Evolutionary conservation across 2,329 filamentous ascomycete genomes (phyloP).

Genomic region (Hypoxylon sp.): DNA sequence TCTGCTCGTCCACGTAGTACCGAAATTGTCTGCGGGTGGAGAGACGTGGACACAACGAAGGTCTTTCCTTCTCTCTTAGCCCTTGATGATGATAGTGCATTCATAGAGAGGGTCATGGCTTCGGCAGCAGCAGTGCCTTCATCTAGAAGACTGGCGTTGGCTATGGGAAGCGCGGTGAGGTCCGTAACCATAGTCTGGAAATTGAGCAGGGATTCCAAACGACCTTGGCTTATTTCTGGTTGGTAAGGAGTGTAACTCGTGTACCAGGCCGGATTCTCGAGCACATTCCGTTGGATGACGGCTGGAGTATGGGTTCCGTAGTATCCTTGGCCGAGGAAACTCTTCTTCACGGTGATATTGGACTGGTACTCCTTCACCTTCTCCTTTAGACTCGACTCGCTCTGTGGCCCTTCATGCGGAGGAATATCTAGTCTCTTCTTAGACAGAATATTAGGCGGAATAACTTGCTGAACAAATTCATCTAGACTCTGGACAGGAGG

Average conservation of each 20-base stretch:
- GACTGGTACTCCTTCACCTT: constrained; percentile 62
- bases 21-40: constrained; percentile 87
- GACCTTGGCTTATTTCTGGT: constrained; percentile 95
- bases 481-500: constrained; percentile 82
- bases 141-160: constrained; percentile 92
- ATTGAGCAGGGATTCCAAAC: constrained; percentile 92
- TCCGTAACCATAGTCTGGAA: constrained; percentile 95
- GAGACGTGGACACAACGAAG: constrained; percentile 84
- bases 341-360: constrained; percentile 54
- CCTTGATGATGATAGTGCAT: constrained; percentile 77
- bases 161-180: constrained; percentile 86
- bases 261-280: constrained; percentile 97
- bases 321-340: constrained; percentile 90
- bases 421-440: constrained; percentile 72
- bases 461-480: constrained; percentile 86
- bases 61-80: constrained; percentile 83
- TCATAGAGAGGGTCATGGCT: constrained; percentile 94
- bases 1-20: constrained; percentile 88
- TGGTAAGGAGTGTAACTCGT: constrained; percentile 98
- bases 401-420: constrained; percentile 62
- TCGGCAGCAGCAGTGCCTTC: constrained; percentile 94
- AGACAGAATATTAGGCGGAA: constrained; percentile 84
- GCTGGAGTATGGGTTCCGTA: constrained; percentile 87
- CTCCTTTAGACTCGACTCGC: constrained; percentile 67
- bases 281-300: constrained; percentile 91